Base-by-base conservation (phyloP, 2,329 filamentous ascomycete species). In the Gyromitra esculenta region DNA sequence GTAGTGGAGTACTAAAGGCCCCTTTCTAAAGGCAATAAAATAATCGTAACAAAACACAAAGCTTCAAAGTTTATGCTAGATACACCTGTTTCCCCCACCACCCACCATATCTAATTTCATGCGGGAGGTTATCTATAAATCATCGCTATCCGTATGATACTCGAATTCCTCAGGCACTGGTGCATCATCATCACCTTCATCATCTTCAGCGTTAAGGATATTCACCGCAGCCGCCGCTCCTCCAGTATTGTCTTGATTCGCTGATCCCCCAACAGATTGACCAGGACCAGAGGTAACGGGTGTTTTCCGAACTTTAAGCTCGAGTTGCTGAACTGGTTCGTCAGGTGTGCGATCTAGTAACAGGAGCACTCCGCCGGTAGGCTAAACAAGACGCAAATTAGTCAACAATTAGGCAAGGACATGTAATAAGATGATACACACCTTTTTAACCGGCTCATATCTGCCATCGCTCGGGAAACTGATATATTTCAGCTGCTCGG, bases 361-460 rank as follows among this genome's bases (percentile, higher is more conserved):
- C n/a, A 99, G 88, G 43, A 98, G 90, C 48, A 97, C 93, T 80
- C 96, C 96, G 80, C 96, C 95, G 54, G 95, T 98, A 78, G 95
- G 93, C 92, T 97, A 81, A n/a, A 6, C 56, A 74, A 52, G 56
- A n/a, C 18, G 21, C 21, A 45, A 59, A 31, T 76, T 56, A 68
- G 25, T 48, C 25, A 59, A 50, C 35, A 59, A 54, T 13, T 15
- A 50, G 3, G 67, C 52, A 3, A 41, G 43, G 8, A 18, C 35
- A 68, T 62, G 7, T 15, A 48, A 60, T 15, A 39, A 45, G 35
- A 75, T 69, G 31, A 54, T 71, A 84, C 87, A 83, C 85, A 95
- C 93, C 89, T 97, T 91, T 86, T 92, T 93, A 79, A 98, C 94
- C 45, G 96, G 95, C 87, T 92, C 93, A 85, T 97, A 99, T 81